These are phyloP conservation scores for Gynostemma pentaphyllum DNA, from an alignment of 306 rosid genomes.

Conservation along the genomic window DNA sequence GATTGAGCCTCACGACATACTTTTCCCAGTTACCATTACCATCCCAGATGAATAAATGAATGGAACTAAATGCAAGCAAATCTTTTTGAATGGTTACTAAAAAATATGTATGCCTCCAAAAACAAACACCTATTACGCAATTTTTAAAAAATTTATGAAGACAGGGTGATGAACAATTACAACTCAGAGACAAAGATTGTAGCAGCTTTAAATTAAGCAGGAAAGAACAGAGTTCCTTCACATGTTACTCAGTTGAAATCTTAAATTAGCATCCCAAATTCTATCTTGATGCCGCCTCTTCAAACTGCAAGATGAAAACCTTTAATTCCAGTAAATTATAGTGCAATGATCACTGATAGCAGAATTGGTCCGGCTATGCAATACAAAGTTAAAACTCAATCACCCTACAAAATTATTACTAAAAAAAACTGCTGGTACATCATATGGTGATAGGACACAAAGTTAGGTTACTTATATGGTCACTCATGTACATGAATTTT, in stretches of 20 bases:
- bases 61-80: neutral
- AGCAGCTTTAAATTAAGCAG: constrained; percentile 21
- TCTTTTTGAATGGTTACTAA: neutral
- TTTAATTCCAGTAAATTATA: constrained; percentile 16
- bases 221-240: constrained; percentile 24
- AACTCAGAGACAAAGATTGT: neutral
- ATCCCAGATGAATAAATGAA: neutral
- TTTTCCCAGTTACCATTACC: neutral
- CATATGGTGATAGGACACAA: neutral
- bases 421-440: neutral
- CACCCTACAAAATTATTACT: neutral
- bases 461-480: neutral
- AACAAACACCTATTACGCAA: neutral
- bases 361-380: constrained; percentile 6
- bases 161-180: constrained; percentile 6
- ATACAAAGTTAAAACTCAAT: neutral
- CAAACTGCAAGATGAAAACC: constrained; percentile 27
- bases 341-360: constrained; percentile 11
- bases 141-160: neutral
- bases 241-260: constrained; percentile 19
- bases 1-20: neutral
- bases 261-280: constrained; percentile 22
- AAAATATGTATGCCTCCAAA: neutral
- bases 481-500: neutral
- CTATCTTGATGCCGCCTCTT: constrained; percentile 29